Evolutionary conservation across 768 basidiomycete genomes (phyloP).

Genomic region (Pseudohyphozyma bogoriensis): DNA sequence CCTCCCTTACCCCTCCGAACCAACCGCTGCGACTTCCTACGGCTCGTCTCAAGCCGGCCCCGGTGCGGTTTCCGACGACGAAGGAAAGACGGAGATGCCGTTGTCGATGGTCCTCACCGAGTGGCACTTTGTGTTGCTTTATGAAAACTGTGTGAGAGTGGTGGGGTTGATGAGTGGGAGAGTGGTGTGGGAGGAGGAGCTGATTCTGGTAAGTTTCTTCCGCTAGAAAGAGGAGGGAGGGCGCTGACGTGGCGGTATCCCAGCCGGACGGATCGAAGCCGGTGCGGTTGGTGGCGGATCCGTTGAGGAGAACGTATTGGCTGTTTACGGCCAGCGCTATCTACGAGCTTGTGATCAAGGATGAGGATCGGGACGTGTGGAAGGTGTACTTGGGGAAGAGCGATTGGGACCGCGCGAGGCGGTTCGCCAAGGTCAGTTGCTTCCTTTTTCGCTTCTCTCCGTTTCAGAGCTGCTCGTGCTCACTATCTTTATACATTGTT

Average conservation of each 20-base stretch:
- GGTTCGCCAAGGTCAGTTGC: slow-evolving; percentile 62
- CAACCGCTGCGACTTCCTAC: neutral
- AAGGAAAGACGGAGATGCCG: slow-evolving; percentile 45
- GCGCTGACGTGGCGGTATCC: neutral
- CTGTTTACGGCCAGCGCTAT: slow-evolving; percentile 79
- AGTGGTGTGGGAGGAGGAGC: slow-evolving; percentile 59
- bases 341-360: slow-evolving; percentile 71
- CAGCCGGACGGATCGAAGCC: slow-evolving; percentile 69
- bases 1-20: slow-evolving; percentile 55
- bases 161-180: slow-evolving; percentile 72
- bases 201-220: slow-evolving; percentile 48
- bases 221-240: neutral
- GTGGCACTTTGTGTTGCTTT: slow-evolving; percentile 82
- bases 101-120: slow-evolving; percentile 74
- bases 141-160: slow-evolving; percentile 63
- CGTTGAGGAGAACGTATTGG: slow-evolving; percentile 85
- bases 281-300: slow-evolving; percentile 68
- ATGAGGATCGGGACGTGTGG: slow-evolving; percentile 94
- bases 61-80: slow-evolving; percentile 19
- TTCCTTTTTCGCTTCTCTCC: neutral
- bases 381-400: slow-evolving; percentile 70
- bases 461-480: neutral
- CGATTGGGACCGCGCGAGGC: slow-evolving; percentile 65
- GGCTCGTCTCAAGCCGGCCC: slow-evolving; percentile 35
- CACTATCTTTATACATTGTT: neutral